phyloP scores from a whole-genome alignment of 2,329 filamentous ascomycete species.

The Clarireedia monteithiana region DNA sequence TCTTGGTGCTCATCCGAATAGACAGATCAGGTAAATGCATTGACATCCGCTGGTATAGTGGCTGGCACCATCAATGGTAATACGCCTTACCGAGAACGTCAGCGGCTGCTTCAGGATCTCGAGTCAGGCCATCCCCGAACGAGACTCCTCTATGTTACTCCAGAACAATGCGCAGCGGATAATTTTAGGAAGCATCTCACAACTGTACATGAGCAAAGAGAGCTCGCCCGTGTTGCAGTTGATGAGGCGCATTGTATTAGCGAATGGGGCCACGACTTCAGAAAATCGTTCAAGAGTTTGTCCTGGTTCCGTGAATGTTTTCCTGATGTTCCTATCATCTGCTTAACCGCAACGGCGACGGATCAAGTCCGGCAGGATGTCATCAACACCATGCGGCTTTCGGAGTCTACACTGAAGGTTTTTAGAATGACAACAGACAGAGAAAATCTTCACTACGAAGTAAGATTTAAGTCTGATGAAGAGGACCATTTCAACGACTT shows the following conservation, averaged over 20 bases:
- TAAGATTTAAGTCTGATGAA: constrained; percentile 73
- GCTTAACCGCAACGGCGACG: constrained; percentile 87
- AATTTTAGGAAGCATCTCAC: constrained; percentile 68
- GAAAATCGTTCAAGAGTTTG: constrained; percentile 82
- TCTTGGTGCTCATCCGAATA: constrained; percentile 29
- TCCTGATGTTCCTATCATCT: constrained; percentile 83
- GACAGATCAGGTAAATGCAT: constrained; percentile 86
- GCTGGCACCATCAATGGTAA: constrained; percentile 85
- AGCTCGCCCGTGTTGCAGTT: constrained; percentile 81
- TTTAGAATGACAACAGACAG: constrained; percentile 82
- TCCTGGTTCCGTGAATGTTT: constrained; percentile 79
- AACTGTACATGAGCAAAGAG: constrained; percentile 68
- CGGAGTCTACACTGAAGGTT: constrained; percentile 53
- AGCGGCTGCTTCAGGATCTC: constrained; percentile 69
- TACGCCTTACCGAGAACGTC: constrained; percentile 57
- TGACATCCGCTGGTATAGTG: constrained; percentile 65
- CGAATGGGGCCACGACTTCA: constrained; percentile 97
- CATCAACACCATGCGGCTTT: constrained; percentile 63
- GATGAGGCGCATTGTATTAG: constrained; percentile 97
- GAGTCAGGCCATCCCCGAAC: constrained; percentile 80
- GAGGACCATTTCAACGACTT: constrained; percentile 68
- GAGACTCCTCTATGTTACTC: constrained; percentile 85
- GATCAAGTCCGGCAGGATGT: constrained; percentile 74
- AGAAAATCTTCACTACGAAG: constrained; percentile 83
- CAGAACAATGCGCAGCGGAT: constrained; percentile 74